These are phyloP conservation scores for Rubia tinctorum DNA, from an alignment of 305 asterid species.

Conservation along the genomic window DNA sequence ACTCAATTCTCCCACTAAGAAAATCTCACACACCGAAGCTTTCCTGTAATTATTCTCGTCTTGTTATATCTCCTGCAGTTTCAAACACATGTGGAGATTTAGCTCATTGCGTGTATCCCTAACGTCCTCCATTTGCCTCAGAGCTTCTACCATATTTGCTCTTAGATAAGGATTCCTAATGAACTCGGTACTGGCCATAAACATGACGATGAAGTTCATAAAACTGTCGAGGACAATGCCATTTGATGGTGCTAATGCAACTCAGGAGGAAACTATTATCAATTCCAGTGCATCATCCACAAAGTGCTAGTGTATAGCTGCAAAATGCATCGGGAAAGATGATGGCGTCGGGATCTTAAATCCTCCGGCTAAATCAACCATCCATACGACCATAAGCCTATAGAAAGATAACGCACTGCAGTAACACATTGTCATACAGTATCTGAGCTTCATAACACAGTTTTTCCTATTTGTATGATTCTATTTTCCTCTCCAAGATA, in stretches of 20 bases:
- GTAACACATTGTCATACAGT: slow-evolving; percentile 77
- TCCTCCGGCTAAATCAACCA: slow-evolving; percentile 80
- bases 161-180: slow-evolving; percentile 88
- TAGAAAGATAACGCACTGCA: slow-evolving; percentile 84
- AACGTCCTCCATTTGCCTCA: too few species aligned
- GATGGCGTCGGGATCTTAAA: slow-evolving; percentile 78
- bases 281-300: slow-evolving; percentile 95
- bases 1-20: too few species aligned
- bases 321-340: slow-evolving; percentile 83
- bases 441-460: slow-evolving; percentile 93
- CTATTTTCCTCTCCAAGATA: slow-evolving; percentile 74
- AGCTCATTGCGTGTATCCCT: too few species aligned
- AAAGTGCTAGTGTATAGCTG: slow-evolving; percentile 90
- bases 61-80: too few species aligned
- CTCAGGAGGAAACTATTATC: slow-evolving; percentile 84
- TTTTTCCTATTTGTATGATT: slow-evolving; percentile 67
- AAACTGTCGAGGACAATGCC: slow-evolving; percentile 85
- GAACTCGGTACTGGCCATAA: slow-evolving; percentile 94
- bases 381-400: slow-evolving; percentile 84
- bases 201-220: slow-evolving; percentile 96
- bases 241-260: slow-evolving; percentile 66
- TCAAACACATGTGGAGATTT: too few species aligned
- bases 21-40: too few species aligned
- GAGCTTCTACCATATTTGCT: slow-evolving; percentile 99
- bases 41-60: too few species aligned